Conservation (phyloP, 495 filamentous ascomycete genomes). For the Melanomma pulvis-pyrius region DNA sequence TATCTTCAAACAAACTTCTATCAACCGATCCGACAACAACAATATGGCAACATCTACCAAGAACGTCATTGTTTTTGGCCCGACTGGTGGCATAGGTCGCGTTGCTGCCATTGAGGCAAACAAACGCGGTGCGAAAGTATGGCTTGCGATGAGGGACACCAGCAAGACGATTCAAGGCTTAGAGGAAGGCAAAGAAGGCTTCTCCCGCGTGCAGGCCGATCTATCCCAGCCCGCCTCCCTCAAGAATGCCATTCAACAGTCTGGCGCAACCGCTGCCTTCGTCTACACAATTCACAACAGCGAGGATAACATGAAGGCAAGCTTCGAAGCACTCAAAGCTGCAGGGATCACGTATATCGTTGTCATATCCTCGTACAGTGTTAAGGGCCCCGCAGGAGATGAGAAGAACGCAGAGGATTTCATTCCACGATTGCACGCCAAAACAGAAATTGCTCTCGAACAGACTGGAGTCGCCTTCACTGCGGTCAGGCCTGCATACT, state of each 20-base stretch:
- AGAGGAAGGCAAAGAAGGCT: constrained; percentile 5
- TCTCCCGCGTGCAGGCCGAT: constrained; percentile 27
- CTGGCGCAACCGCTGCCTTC: constrained; percentile 27
- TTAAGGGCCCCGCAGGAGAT: background rate
- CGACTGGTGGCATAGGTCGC: constrained; percentile 26
- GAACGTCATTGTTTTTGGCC: constrained; percentile 28
- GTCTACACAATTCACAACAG: constrained; percentile 18
- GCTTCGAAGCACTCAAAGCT: constrained; percentile 22
- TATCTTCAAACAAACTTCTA: too few relatives aligned
- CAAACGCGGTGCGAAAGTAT: constrained; percentile 23
- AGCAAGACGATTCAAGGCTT: constrained; percentile 11
- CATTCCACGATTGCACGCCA: constrained; percentile 27
- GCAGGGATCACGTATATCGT: constrained; percentile 27
- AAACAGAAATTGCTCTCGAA: constrained; percentile 18
- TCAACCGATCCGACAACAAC: too few relatives aligned
- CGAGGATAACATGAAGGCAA: constrained; percentile 22
- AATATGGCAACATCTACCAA: background rate
- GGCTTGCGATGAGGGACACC: constrained; percentile 31
- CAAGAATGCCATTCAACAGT: constrained; percentile 4
- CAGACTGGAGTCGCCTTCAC: constrained; percentile 3
- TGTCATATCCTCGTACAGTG: constrained; percentile 22
- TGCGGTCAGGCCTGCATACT: constrained; percentile 25
- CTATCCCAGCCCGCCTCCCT: constrained; percentile 22
- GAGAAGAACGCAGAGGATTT: constrained; percentile 1
- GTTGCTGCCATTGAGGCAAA: constrained; percentile 13